Evolutionary conservation across 2,329 filamentous ascomycete species (phyloP).

Genomic region (Samsoniella hepiali): DNA sequence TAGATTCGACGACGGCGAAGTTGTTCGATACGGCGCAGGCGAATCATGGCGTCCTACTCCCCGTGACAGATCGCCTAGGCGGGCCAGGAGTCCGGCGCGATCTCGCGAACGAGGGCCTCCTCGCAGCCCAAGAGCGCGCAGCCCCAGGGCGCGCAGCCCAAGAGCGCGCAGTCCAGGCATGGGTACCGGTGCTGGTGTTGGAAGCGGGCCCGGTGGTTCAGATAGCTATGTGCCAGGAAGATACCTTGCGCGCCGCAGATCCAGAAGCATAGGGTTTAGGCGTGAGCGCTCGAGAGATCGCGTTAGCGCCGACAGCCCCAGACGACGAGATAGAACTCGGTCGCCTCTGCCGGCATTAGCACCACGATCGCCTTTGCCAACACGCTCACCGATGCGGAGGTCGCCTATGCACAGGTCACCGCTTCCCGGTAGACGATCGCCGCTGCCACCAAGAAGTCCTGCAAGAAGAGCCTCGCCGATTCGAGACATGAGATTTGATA

Average conservation of each 20-base stretch:
- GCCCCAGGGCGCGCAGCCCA: slow-evolving; percentile 25
- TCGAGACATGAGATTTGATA: slow-evolving; percentile 37
- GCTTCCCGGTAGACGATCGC: slow-evolving; percentile 18
- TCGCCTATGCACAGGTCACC: slow-evolving; percentile 21
- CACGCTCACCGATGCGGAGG: slow-evolving; percentile 30
- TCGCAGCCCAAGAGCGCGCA: slow-evolving; percentile 38
- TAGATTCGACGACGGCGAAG: slow-evolving; percentile 61
- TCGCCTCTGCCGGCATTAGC: slow-evolving; percentile 27
- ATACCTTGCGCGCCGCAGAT: slow-evolving; percentile 41
- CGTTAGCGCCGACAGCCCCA: slow-evolving; percentile 30
- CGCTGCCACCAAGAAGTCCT: slow-evolving; percentile 26
- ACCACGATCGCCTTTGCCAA: slow-evolving; percentile 2
- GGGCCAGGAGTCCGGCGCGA: slow-evolving; percentile 33
- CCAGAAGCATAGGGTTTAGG: slow-evolving; percentile 40
- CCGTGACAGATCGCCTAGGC: slow-evolving; percentile 32
- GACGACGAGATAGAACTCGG: slow-evolving; percentile 36
- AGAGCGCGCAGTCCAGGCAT: slow-evolving; percentile 7
- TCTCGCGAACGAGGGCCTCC: slow-evolving; percentile 26
- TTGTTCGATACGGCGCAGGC: slow-evolving; percentile 59
- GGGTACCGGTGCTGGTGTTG: background rate
- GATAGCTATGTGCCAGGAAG: slow-evolving; percentile 47
- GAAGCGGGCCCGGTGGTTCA: slow-evolving; percentile 29
- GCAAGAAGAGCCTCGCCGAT: slow-evolving; percentile 37
- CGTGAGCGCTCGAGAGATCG: slow-evolving; percentile 41
- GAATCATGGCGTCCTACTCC: slow-evolving; percentile 61